phyloP scores from a whole-genome alignment of 164 flowering plant species.

The Aristolochia contorta region DNA sequence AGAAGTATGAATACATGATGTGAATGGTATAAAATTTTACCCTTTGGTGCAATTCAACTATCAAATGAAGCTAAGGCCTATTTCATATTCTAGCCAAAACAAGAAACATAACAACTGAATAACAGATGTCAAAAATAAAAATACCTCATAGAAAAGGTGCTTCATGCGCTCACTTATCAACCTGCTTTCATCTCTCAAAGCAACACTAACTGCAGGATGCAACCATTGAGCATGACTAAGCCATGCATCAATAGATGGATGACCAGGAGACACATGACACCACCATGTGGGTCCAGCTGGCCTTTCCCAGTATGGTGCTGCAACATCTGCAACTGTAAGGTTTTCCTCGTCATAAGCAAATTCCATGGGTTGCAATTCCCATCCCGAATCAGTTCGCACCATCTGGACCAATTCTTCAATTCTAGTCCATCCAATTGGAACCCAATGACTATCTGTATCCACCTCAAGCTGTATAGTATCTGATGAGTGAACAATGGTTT shows the following conservation, averaged over 20 bases:
- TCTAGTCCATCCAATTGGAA: conserved; percentile 93
- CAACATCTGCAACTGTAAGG: conserved; percentile 77
- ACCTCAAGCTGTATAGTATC: conserved; percentile 17
- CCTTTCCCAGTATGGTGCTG: conserved; percentile 86
- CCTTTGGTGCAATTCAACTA: no score
- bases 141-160: conserved; percentile 82
- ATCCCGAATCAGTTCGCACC: conserved; percentile 51
- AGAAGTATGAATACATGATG: no score
- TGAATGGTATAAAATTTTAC: no score
- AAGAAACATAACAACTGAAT: no score
- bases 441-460: conserved; percentile 50
- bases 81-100: no score
- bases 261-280: conserved; percentile 82
- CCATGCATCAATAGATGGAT: conserved; percentile 54
- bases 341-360: conserved; percentile 47
- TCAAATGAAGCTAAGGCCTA: no score
- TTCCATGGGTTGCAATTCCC: conserved; percentile 44
- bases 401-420: conserved; percentile 64
- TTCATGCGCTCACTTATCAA: conserved; percentile 92
- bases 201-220: conserved; percentile 87
- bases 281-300: conserved; percentile 94
- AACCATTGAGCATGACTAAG: conserved; percentile 76
- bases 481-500: conserved; percentile 11
- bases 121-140: conserved; percentile 7
- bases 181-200: conserved; percentile 82